Conservation (phyloP, 176 grass and related monocot genomes). For the Pontederia paniculata region DNA sequence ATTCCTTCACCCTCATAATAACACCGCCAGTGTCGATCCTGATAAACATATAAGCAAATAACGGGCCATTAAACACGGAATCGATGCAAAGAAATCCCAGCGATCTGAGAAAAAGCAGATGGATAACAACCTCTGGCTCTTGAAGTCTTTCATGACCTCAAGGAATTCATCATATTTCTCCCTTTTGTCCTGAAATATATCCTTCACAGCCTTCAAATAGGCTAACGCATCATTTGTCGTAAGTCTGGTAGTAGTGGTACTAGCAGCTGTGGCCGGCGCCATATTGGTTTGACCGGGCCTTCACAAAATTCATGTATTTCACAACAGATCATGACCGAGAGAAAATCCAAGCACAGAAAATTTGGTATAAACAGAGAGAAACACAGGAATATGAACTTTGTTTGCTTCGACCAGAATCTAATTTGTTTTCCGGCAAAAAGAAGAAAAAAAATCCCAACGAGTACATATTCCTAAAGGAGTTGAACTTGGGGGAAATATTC, state of each 20-base stretch:
- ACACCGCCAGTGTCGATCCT: conserved; percentile 94
- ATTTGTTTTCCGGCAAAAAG: too few species aligned
- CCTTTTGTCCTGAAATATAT: conserved; percentile 95
- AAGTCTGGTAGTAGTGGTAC: conserved; percentile 38
- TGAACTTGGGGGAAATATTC: too few species aligned
- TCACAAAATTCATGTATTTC: conserved; percentile 6
- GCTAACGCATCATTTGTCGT: conserved; percentile 88
- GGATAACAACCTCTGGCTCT: conserved; percentile 72
- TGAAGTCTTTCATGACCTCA: conserved; percentile 99
- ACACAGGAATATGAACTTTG: background rate
- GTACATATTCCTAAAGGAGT: too few species aligned
- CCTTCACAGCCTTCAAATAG: conserved; percentile 88
- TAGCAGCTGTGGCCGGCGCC: conserved; percentile 24
- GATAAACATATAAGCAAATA: background rate
- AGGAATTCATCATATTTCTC: conserved; percentile 99
- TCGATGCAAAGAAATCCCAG: too few species aligned
- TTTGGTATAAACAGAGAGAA: background rate
- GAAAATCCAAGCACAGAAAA: background rate
- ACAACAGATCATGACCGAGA: background rate
- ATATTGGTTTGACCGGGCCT: conserved; percentile 45
- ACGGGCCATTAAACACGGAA: background rate
- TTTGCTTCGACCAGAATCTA: too few species aligned
- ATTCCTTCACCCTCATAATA: conserved; percentile 86
- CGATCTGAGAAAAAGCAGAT: background rate
- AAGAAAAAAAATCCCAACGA: too few species aligned